phyloP scores from a whole-genome alignment of 345 rosid genomes.

The Citrus sinensis region DVS_A1.0 CM039162.1:32902501-32903000 shows the following conservation, averaged over 20 bases:
- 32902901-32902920: conserved; percentile 60
- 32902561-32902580: conserved; percentile 65
- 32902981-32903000: conserved; percentile 74
- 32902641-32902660: conserved; percentile 58
- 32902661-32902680: conserved; percentile 71
- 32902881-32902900: conserved; percentile 84
- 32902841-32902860: conserved; percentile 81
- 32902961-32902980: conserved; percentile 87
- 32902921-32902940: conserved; percentile 94
- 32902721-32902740: not conserved
- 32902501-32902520: conserved; percentile 86
- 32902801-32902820: conserved; percentile 44
- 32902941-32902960: conserved; percentile 81
- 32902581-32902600: conserved; percentile 77
- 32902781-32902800: too few relatives aligned
- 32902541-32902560: conserved; percentile 67
- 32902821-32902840: conserved; percentile 72
- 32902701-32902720: conserved; percentile 40
- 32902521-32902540: conserved; percentile 92
- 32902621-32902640: conserved; percentile 99
- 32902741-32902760: too few relatives aligned
- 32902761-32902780: too few relatives aligned
- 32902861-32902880: conserved; percentile 76
- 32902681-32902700: conserved; percentile 89
- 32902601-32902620: conserved; percentile 88